These are phyloP conservation scores for Phialophora expanda DNA, from an alignment of 2,329 filamentous ascomycete species.

Conservation along the genomic window DNA sequence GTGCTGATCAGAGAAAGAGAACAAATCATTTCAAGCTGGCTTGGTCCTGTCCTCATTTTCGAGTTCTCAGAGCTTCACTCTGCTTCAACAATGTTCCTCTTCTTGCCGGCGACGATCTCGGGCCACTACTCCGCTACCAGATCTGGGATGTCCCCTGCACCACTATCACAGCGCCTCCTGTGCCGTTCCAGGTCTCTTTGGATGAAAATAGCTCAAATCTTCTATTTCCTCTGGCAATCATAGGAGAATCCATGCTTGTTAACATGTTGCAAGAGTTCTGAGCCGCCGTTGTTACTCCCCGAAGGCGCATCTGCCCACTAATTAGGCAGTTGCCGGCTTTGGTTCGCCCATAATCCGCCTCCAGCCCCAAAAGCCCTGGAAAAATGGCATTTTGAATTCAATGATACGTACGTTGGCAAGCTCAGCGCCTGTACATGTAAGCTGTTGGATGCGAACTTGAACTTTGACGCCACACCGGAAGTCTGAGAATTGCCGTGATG, in stretches of 20 bases:
- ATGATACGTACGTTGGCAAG: neutral
- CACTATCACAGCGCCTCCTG: neutral
- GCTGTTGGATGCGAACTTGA: neutral
- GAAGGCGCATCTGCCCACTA: too few species aligned
- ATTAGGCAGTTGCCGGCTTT: too few species aligned
- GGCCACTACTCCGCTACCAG: neutral
- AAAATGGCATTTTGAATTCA: neutral
- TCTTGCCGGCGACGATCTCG: neutral
- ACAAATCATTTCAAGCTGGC: neutral
- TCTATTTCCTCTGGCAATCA: too few species aligned
- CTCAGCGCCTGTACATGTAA: neutral
- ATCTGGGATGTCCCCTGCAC: neutral
- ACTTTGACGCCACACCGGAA: neutral
- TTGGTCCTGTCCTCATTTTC: neutral
- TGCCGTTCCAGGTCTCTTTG: neutral
- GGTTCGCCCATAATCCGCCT: neutral
- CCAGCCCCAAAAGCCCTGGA: neutral
- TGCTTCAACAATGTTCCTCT: neutral
- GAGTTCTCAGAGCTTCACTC: neutral
- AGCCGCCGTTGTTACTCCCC: too few species aligned
- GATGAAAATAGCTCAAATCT: neutral
- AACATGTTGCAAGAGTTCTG: too few species aligned
- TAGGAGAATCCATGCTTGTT: too few species aligned
- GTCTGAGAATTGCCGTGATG: neutral
- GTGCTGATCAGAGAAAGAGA: neutral